Evolutionary conservation across 306 rosid species (phyloP), one percentile per base, ranked within the genome.

Genomic region (Dryas drummondii): DNA sequence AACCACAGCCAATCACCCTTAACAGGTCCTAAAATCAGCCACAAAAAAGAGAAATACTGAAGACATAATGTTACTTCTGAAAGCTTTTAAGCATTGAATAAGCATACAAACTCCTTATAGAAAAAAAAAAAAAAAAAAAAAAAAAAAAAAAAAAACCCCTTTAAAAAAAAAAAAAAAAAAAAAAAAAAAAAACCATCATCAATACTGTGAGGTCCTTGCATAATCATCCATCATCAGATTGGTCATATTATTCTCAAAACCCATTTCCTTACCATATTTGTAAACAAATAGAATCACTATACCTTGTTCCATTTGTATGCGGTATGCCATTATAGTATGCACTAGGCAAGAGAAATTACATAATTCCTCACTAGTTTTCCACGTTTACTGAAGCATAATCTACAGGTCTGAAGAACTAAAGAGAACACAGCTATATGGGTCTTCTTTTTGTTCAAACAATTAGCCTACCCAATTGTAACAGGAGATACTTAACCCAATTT

Each of bases 281-380:
- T 61, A 32, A 3, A 12, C 17, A 9, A 13, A 12, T 0, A 37
- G 6, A 61, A 37, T 61, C 10, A 5, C 12, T 22, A 57, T 57
- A 9, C 14, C 41, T 61, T 61, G 2, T 61, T 27, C 37, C 7
- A 11, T 59, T 59, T 4, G 15, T 58, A 58, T 58, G 40, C 9
- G 1, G 15, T 58, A 58, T 58, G 40, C 9, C 7, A 57, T 8
- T 57, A 32, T 32, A 2, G 37, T 32, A 32, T 32, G 37, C 37
- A 32, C 37, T 32, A 32, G 37, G 37, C 37, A 32, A 32, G 37
- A 32, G 37, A 32, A 32, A 32, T 32, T 32, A 32, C 37, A 32
- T 32, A 32, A 37, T 32, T 60, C 46, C 44, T 69, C 42, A 32
- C 60, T 15, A 27, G 72, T 68, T 32, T 40, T 68, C 58, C 72